phyloP scores from a whole-genome alignment of 2,329 filamentous ascomycete species.

The Paecilomyces niveus region DNA sequence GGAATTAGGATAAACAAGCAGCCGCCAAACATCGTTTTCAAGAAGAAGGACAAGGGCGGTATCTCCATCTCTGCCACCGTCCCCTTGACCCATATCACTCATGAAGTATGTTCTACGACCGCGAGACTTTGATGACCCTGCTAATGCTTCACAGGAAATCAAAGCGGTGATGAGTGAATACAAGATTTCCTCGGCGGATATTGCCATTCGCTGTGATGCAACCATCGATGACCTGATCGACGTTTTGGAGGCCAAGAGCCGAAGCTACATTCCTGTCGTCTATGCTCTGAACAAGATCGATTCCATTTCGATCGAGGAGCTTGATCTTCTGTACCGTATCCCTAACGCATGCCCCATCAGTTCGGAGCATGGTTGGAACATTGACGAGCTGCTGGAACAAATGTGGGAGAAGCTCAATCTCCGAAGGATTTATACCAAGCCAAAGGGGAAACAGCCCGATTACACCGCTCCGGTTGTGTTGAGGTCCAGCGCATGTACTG shows the following conservation, averaged over 20 bases:
- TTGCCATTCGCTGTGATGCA: conserved; percentile 94
- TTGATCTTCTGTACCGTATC: conserved; percentile 92
- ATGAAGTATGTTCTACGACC: conserved; percentile 49
- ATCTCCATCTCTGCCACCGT: conserved; percentile 94
- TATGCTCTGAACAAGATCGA: conserved; percentile 99
- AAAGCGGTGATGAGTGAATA: conserved; percentile 97
- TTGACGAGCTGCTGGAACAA: conserved; percentile 91
- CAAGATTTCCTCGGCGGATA: conserved; percentile 91
- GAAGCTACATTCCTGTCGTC: conserved; percentile 97
- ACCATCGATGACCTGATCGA: conserved; percentile 97
- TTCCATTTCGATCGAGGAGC: conserved; percentile 92
- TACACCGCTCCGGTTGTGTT: conserved; percentile 89
- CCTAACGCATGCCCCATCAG: conserved; percentile 96
- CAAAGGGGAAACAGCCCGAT: conserved; percentile 89
- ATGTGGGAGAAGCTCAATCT: conserved; percentile 98
- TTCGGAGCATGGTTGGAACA: conserved; percentile 94
- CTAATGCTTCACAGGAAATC: conserved; percentile 57
- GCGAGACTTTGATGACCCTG: conserved; percentile 7
- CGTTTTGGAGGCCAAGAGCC: conserved; percentile 84
- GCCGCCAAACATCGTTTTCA: conserved; percentile 97
- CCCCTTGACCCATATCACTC: conserved; percentile 82
- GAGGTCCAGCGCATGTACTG: conserved; percentile 70
- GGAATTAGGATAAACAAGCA: conserved; percentile 96
- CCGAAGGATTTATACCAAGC: conserved; percentile 92
- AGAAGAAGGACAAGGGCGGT: conserved; percentile 98